Evolutionary conservation across 225 moss, liverwort and hornwort species (phyloP).

Genomic region (Sphagnum contortum): DNA sequence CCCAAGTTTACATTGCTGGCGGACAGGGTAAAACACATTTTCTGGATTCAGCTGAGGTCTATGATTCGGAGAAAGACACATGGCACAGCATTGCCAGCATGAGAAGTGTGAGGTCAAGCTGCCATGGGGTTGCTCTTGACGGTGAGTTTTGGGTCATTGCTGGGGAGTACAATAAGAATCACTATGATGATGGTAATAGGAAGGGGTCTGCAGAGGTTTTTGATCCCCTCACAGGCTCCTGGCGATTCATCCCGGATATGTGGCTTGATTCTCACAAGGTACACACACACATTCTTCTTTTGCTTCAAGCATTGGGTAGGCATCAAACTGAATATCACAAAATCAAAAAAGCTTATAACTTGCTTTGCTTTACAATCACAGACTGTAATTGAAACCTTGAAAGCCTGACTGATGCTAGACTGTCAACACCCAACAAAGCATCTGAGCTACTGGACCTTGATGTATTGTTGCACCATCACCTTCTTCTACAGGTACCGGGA

Average conservation of each 20-base stretch:
- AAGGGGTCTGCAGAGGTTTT: slow-evolving; percentile 50
- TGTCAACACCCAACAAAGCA: too few species aligned
- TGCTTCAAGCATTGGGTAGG: too few species aligned
- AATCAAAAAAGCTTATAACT: too few species aligned
- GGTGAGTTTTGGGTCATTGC: slow-evolving; percentile 63
- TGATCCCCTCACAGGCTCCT: slow-evolving; percentile 28
- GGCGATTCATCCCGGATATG: slow-evolving; percentile 51
- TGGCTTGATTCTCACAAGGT: slow-evolving; percentile 62
- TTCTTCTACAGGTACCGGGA: slow-evolving; percentile 33
- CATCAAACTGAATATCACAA: too few species aligned
- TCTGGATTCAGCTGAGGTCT: slow-evolving; percentile 47
- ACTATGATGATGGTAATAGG: slow-evolving; percentile 24
- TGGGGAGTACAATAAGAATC: slow-evolving; percentile 45
- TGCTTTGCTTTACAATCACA: too few species aligned
- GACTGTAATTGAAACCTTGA: too few species aligned
- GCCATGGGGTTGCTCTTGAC: slow-evolving; percentile 41
- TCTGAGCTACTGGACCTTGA: too few species aligned
- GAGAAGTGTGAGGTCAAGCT: slow-evolving; percentile 36
- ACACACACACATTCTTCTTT: background rate
- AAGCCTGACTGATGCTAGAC: too few species aligned
- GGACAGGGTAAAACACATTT: slow-evolving; percentile 46
- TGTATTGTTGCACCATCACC: too few species aligned
- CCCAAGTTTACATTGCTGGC: slow-evolving; percentile 51
- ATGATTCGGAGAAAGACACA: slow-evolving; percentile 29
- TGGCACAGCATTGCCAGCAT: slow-evolving; percentile 42